Evolutionary conservation across 352 stramenopile genomes (phyloP).

Genomic region (Phytophthora hybrid): DNA sequence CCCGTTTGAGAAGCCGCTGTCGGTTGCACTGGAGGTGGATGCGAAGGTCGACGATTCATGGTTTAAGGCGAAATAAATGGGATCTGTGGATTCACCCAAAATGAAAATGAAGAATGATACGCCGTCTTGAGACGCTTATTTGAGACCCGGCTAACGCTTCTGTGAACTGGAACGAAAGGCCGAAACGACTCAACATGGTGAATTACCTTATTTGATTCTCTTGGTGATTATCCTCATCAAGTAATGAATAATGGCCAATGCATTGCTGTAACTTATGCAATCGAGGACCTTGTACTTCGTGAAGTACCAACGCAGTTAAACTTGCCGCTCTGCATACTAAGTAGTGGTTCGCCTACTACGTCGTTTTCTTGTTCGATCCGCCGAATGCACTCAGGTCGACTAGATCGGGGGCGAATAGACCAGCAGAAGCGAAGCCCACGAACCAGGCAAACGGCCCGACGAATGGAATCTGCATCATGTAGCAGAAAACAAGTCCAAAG

Average conservation of each 20-base stretch:
- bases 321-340: too few relatives aligned
- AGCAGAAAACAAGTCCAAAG: conserved; percentile 72
- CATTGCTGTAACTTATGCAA: too few relatives aligned
- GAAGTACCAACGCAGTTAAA: too few relatives aligned
- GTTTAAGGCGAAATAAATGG: conserved; percentile 98
- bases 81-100: neutral
- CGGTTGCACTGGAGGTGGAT: conserved; percentile 93
- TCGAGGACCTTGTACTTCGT: too few relatives aligned
- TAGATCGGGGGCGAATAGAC: conserved; percentile 68
- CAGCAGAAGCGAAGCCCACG: conserved; percentile 67
- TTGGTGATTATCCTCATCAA: too few relatives aligned
- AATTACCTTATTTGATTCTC: too few relatives aligned
- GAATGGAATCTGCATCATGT: conserved; percentile 65
- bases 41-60: conserved; percentile 97
- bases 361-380: conserved; percentile 34
- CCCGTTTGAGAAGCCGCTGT: conserved; percentile 94
- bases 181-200: too few relatives aligned
- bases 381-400: conserved; percentile 89
- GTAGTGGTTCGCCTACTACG: conserved; percentile 2
- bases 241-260: too few relatives aligned
- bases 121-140: too few relatives aligned
- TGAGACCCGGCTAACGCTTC: too few relatives aligned
- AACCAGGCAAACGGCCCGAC: conserved; percentile 79
- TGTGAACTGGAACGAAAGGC: too few relatives aligned
- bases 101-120: too few relatives aligned